Base-by-base conservation (phyloP, 306 rosid genomes). In the Glycyrrhiza uralensis region DNA sequence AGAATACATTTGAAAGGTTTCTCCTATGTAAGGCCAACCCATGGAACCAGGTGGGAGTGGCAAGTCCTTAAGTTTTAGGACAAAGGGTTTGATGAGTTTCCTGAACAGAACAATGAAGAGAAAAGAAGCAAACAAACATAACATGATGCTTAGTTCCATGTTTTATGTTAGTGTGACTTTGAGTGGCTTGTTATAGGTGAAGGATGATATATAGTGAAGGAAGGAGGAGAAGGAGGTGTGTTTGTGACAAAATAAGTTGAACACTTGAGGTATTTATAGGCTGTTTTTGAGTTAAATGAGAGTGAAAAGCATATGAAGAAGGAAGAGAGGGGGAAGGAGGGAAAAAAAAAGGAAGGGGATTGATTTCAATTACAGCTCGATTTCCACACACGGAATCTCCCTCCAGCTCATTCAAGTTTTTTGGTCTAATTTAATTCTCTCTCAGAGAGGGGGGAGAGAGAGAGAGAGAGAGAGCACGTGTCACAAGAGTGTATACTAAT, bases 1-100 rank as follows among this genome's bases (percentile, higher is more conserved):
- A 69, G 99, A 91, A 87, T 92, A 92, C 74, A 92, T 89, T 73
- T 92, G 98, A 71, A 92, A 84, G 78, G 96, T 92, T 76, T 90
- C 98, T 23, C 98, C 98, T 30, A 92, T 54, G 70, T 92, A 92
- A 36, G 98, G 96, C 85, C 82, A 92, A 3, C 98, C 96, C 84
- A 92, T 73, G 42, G 96, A 70, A 10, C 98, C 98, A 0, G 98
- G 98, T 1, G 98, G 98, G 29, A 92, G 94, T 6, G 92, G 90
- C 17, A 87, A 66, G 46, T 77, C 30, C 3, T 22, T 57, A 58
- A 52, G 39, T 65, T 55, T 61, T 4, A 85, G 58, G 51, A 60
- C 15, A 63, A 76, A 84, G 66, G 69, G 50, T 24, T 79, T 83
- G 75, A 74, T 28, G 72, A 86, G 14, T 35, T 2, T 30, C 57